Evolutionary conservation across 1,284 basidiomycete species (phyloP).

Genomic region (Blastosporella zonata): DNA sequence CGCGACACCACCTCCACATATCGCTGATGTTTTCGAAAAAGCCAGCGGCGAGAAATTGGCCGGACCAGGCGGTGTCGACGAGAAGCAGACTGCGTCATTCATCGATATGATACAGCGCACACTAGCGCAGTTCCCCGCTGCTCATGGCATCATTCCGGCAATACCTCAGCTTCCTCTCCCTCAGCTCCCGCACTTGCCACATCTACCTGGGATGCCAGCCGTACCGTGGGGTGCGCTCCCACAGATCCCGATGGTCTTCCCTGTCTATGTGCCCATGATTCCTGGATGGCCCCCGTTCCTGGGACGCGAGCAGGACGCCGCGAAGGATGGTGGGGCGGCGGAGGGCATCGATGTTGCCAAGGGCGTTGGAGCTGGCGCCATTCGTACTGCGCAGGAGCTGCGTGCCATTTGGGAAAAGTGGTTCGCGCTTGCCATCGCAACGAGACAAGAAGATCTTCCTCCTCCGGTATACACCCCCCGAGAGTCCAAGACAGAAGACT

Average conservation of each 20-base stretch:
- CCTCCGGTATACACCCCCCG: slow-evolving; percentile 71
- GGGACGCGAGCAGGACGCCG: slow-evolving; percentile 39
- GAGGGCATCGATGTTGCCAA: slow-evolving; percentile 34
- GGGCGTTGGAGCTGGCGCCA: slow-evolving; percentile 37
- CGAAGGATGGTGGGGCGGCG: slow-evolving; percentile 30
- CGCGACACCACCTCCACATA: slow-evolving; percentile 28
- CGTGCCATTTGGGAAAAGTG: slow-evolving; percentile 72
- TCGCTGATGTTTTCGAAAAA: slow-evolving; percentile 22
- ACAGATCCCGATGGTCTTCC: slow-evolving; percentile 77
- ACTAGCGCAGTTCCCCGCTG: slow-evolving; percentile 63
- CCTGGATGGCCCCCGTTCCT: slow-evolving; percentile 64
- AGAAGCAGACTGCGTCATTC: slow-evolving; percentile 68
- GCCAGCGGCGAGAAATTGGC: slow-evolving; percentile 21
- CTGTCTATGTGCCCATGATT: slow-evolving; percentile 70
- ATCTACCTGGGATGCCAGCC: slow-evolving; percentile 50
- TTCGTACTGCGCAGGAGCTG: slow-evolving; percentile 57
- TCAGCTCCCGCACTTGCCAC: slow-evolving; percentile 48
- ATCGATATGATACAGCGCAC: slow-evolving; percentile 73
- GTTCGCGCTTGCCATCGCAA: slow-evolving; percentile 51
- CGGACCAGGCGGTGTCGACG: slow-evolving; percentile 39
- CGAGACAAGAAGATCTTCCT: slow-evolving; percentile 49
- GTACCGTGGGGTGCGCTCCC: slow-evolving; percentile 67
- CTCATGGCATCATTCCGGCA: slow-evolving; percentile 47
- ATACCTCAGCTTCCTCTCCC: slow-evolving; percentile 60
- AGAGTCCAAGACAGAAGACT: slow-evolving; percentile 29